Evolutionary conservation across 31 red algal species (phyloP).

Genomic region (Odonthalia washingtoniensis): DNA sequence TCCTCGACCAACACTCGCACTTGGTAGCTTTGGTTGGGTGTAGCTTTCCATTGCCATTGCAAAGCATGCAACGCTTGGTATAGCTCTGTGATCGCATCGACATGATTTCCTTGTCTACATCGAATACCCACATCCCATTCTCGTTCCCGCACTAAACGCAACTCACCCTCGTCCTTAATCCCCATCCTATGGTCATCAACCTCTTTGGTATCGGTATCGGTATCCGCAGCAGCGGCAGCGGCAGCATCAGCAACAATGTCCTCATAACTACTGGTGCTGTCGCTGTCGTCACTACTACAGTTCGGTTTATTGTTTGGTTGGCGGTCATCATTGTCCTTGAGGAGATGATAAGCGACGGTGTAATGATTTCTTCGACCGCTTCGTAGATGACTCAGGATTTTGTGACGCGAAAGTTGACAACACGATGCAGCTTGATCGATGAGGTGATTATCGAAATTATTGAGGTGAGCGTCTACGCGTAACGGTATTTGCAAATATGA

Average conservation of each 20-base stretch:
- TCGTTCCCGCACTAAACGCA: conserved; percentile 42
- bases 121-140: conserved; percentile 84
- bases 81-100: conserved; percentile 92
- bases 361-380: conserved; percentile 85
- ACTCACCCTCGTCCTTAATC: neutral
- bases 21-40: conserved; percentile 80
- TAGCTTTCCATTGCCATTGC: conserved; percentile 91
- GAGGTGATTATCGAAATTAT: conserved; percentile 76
- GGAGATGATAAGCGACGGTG: conserved; percentile 87
- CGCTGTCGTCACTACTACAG: neutral
- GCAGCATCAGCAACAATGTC: conserved; percentile 20
- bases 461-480: conserved; percentile 55
- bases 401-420: conserved; percentile 75
- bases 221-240: neutral
- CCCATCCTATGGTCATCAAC: neutral
- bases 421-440: conserved; percentile 63
- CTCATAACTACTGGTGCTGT: neutral
- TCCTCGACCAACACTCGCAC: conserved; percentile 77
- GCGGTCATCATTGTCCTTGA: conserved; percentile 76
- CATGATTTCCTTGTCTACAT: conserved; percentile 55
- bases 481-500: conserved; percentile 81
- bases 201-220: neutral
- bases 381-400: conserved; percentile 67
- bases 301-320: conserved; percentile 40
- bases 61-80: conserved; percentile 83